A percentile compares a stretch with the other conserved stretches of the same genome.
Conservation (phyloP, 768 basidiomycete genomes). For the Tylopilus subfusipes region DNA sequence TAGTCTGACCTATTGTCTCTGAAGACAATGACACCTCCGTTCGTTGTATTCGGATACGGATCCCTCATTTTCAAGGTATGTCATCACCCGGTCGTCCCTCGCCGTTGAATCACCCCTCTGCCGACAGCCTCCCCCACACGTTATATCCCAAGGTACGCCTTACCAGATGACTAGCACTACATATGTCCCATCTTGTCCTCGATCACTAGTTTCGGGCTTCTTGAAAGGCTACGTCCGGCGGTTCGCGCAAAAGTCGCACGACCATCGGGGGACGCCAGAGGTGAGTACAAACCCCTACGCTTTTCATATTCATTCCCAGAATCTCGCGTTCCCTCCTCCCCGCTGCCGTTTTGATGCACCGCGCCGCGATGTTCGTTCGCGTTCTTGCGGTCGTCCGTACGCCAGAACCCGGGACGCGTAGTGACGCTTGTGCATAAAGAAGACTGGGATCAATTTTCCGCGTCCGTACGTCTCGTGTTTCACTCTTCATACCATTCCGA, state of each 20-base stretch:
- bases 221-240: conserved; percentile 87
- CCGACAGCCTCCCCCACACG: conserved; percentile 76
- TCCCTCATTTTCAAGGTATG: conserved; percentile 84
- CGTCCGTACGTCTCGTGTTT: conserved; percentile 43
- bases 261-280: conserved; percentile 89
- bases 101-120: not conserved
- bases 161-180: too few relatives aligned
- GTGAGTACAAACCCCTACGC: conserved; percentile 33
- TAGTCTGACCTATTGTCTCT: not conserved
- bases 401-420: conserved; percentile 78
- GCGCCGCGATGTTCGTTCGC: too few relatives aligned
- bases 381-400: not conserved
- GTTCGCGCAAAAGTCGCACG: conserved; percentile 89
- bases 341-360: too few relatives aligned
- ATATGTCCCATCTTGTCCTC: not conserved
- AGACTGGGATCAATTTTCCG: conserved; percentile 79
- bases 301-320: not conserved
- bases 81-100: not conserved
- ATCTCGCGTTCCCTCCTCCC: not conserved
- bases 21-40: conserved; percentile 34
- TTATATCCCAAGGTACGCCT: conserved; percentile 55
- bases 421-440: conserved; percentile 86
- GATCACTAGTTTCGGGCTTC: conserved; percentile 62
- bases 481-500: not conserved
- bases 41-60: conserved; percentile 88